Percentiles rank a stretch among this genome's conserved stretches.
Evolutionary conservation across 2,329 filamentous ascomycete species (phyloP).

Genomic region (Hansfordia pulvinata): DNA sequence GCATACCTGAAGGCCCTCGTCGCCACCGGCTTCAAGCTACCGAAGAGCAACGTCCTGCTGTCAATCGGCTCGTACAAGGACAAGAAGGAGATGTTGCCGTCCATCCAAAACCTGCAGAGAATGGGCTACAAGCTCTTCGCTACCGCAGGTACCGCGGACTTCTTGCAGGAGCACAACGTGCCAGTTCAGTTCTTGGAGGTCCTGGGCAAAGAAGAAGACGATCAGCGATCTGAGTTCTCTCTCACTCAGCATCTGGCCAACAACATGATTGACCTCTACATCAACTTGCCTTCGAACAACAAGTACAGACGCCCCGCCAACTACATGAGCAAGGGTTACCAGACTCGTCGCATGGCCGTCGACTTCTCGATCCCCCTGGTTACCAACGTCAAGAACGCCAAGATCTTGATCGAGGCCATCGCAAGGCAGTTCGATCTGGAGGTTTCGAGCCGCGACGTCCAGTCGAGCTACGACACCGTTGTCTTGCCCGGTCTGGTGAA

Average conservation of each 20-base stretch:
- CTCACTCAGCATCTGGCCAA: constrained; percentile 93
- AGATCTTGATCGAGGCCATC: constrained; percentile 90
- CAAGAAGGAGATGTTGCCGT: constrained; percentile 93
- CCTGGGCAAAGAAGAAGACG: constrained; percentile 61
- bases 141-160: constrained; percentile 92
- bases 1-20: constrained; percentile 94
- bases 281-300: constrained; percentile 98
- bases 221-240: constrained; percentile 91
- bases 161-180: constrained; percentile 83
- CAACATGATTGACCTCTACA: constrained; percentile 96
- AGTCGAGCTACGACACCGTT: constrained; percentile 73
- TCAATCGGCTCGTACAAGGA: constrained; percentile 97
- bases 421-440: constrained; percentile 77
- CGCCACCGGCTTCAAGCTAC: constrained; percentile 91
- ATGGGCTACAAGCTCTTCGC: constrained; percentile 94
- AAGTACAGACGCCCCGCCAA: constrained; percentile 91
- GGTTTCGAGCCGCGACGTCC: constrained; percentile 74
- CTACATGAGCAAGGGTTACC: constrained; percentile 97
- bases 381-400: constrained; percentile 98
- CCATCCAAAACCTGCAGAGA: constrained; percentile 76
- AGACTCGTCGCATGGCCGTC: constrained; percentile 92
- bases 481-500: constrained; percentile 66
- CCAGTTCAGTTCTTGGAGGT: constrained; percentile 89
- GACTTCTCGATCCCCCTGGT: constrained; percentile 94
- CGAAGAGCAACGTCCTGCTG: constrained; percentile 86